Evolutionary conservation across 2,329 filamentous ascomycete genomes (phyloP).

Genomic region (Ophiostoma populinum): DNA sequence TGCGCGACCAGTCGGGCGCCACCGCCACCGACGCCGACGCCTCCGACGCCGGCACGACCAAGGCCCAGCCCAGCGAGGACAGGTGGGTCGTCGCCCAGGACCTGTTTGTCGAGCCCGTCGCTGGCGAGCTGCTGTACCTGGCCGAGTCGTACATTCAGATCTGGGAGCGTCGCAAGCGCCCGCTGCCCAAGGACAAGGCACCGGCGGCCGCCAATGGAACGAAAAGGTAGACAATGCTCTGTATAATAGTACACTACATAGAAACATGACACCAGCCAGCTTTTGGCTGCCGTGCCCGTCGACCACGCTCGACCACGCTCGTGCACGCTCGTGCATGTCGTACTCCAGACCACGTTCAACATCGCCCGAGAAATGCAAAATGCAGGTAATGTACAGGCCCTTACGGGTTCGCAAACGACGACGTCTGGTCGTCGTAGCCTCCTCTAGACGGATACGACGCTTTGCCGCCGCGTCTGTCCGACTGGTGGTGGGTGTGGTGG

Average conservation of each 20-base stretch:
- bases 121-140: constrained; percentile 77
- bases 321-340: no score
- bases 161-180: constrained; percentile 56
- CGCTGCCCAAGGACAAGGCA: no score
- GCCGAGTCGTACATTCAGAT: constrained; percentile 93
- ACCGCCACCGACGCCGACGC: constrained; percentile 15
- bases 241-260: constrained; percentile 1
- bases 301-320: no score
- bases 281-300: no score
- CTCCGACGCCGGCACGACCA: neutral
- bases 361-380: no score
- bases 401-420: constrained; percentile 7
- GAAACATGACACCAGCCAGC: constrained; percentile 4
- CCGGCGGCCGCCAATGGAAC: constrained; percentile 19
- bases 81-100: constrained; percentile 94
- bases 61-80: constrained; percentile 1
- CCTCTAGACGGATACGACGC: neutral
- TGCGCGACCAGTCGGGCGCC: constrained; percentile 58
- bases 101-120: constrained; percentile 76
- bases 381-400: no score
- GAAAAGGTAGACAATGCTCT: constrained; percentile 6
- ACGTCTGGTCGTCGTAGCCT: constrained; percentile 6
- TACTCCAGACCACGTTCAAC: no score
- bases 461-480: constrained; percentile 9
- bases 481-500: constrained; percentile 3